Evolutionary conservation across 106 monocot genomes (phyloP), one percentile per base, ranked within the genome.

Genomic region (Apostasia ramifera): DNA sequence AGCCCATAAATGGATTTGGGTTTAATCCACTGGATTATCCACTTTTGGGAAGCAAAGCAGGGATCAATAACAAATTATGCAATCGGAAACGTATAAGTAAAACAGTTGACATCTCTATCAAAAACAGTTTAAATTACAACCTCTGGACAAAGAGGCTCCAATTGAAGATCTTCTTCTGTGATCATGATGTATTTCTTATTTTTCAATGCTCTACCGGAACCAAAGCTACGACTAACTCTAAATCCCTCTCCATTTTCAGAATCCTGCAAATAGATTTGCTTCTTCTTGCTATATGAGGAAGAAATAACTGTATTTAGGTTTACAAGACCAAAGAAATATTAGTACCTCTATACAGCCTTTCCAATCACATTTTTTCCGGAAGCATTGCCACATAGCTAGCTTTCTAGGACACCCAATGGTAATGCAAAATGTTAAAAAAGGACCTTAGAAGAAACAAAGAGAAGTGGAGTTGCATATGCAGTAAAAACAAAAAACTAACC

Each of bases 361-460:
- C 88, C 86, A 91, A 43, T 86, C 86, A 77, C 95, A 95, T 71
- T 83, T 88, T 55, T 46, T 80, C 80, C 95, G 88, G 65, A 84
- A 82, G 82, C 95, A 95, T 10, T 44, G 53, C 95, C 95, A 95
- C 59, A 72, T 56, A 40, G 88, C 88, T 38, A 72, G 50, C 13
- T 66, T 73, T 73, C 77, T 74, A 61, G 26, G 61, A 4, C 15
- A 66, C 8, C 3, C 48, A 49, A 8, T 67, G 62, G 15, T 8
- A 6, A 69, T 7, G 55, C 2, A 55, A 53, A 54, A 10, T 59
- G 42, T 65, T 61, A 70, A 66, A 70, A 8, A 47, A 40, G 60
- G 9, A 57, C 53, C 57, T 13, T 37, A 9, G 47, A 58, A 76
- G 4, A 65, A 50, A 8, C 38, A 15, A 49, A 56, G 40, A 52